phyloP scores from a whole-genome alignment of 805 yeast genomes.

The Wickerhamiella australiensis region DNA sequence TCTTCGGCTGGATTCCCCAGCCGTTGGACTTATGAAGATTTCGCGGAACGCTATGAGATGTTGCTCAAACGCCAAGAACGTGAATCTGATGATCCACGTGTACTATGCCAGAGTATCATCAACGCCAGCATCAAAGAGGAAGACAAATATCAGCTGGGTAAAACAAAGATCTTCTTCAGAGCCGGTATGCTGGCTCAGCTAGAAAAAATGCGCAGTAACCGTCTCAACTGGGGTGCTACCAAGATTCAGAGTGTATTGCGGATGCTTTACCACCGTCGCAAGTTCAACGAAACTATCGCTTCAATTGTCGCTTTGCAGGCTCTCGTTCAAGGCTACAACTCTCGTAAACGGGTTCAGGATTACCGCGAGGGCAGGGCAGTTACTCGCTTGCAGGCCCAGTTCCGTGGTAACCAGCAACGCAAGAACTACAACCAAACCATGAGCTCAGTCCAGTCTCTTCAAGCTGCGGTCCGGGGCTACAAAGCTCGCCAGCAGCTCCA shows the following conservation, averaged over 20 bases:
- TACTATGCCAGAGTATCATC: constrained; percentile 58
- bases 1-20: constrained; percentile 98
- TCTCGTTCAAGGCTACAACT: constrained; percentile 47
- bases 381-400: constrained; percentile 54
- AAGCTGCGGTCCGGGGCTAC: constrained; percentile 41
- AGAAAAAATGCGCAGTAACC: constrained; percentile 73
- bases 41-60: constrained; percentile 78
- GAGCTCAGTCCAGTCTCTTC: constrained; percentile 43
- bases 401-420: constrained; percentile 34
- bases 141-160: constrained; percentile 79
- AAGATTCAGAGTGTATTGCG: constrained; percentile 75
- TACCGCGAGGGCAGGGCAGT: constrained; percentile 48
- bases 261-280: constrained; percentile 48
- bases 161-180: constrained; percentile 85
- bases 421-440: constrained; percentile 42
- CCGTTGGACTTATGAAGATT: constrained; percentile 88
- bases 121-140: constrained; percentile 44
- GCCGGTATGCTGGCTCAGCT: constrained; percentile 92
- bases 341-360: constrained; percentile 44
- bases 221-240: constrained; percentile 64
- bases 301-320: constrained; percentile 51
- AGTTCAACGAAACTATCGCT: constrained; percentile 41
- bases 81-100: constrained; percentile 48
- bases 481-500: constrained; percentile 42
- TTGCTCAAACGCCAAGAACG: constrained; percentile 53